Conservation (phyloP, 352 stramenopile genomes). For the Phytopythium helicoides region DNA sequence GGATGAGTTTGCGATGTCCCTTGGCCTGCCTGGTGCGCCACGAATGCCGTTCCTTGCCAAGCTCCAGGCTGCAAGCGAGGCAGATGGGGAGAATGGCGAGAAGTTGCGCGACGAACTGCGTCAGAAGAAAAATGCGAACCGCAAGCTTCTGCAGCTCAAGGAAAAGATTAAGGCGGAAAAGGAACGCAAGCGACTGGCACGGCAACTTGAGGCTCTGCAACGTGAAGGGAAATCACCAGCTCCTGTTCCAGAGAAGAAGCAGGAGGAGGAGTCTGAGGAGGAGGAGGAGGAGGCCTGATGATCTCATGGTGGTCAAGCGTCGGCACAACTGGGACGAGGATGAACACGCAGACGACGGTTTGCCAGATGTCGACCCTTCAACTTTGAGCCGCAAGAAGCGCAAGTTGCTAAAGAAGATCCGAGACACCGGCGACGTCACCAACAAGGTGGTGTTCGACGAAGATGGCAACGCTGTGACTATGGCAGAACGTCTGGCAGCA, state of each 20-base stretch:
- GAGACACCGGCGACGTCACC: constrained; percentile 60
- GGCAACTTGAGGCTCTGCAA: constrained; percentile 50
- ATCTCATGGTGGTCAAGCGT: constrained; percentile 92
- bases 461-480: constrained; percentile 82
- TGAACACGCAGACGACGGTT: constrained; percentile 43
- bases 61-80: constrained; percentile 52
- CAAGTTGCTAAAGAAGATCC: constrained; percentile 81
- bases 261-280: constrained; percentile 32
- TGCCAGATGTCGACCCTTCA: constrained; percentile 52
- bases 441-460: constrained; percentile 95
- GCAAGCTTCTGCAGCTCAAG: constrained; percentile 96
- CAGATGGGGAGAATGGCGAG: constrained; percentile 45
- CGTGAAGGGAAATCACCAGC: constrained; percentile 23
- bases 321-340: constrained; percentile 80
- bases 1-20: constrained; percentile 91
- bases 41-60: constrained; percentile 93
- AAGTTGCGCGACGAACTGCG: constrained; percentile 84
- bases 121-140: constrained; percentile 97
- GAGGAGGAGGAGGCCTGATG: constrained; percentile 84
- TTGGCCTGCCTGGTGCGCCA: constrained; percentile 93
- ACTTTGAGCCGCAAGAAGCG: constrained; percentile 64
- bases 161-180: constrained; percentile 98
- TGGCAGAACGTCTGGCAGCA: constrained; percentile 58
- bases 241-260: constrained; percentile 26
- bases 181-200: constrained; percentile 89